Evolutionary conservation across 163 green algal species (phyloP), one percentile per base, ranked within the genome.

Genomic region (Scenedesmus sp.): DNA sequence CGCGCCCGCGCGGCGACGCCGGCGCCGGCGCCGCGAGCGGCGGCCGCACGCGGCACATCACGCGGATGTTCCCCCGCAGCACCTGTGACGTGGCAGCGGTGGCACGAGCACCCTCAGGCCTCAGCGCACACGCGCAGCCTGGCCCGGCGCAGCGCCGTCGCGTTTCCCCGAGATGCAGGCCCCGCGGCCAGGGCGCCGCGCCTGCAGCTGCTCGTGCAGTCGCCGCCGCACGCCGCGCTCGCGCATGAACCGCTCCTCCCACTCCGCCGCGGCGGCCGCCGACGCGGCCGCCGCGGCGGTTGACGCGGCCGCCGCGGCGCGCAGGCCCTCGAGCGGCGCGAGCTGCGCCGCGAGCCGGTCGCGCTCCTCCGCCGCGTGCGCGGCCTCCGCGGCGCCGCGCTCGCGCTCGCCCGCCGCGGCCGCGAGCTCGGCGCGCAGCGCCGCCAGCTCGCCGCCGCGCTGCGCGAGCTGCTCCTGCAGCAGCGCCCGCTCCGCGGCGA

Each of bases 21-120:
- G 5, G 44, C 47, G 26, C 17, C 63, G 36, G 63, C 42, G 33
- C 3, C 71, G 33, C 70, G 66, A 26, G 10, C 77, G 85, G 67
- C 0, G 94, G 94, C 18, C 91, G 86, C 24, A 98, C 84, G 10
- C 94, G 86, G 85, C 94, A 97, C 84, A 97, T 97, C 18, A 98
- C 94, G 7, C 94, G 88, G 63, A 98, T 97, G 77, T 98, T 98
- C 75, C 95, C 95, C n/a, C 93, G 91, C 15, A 98, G 85, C 75
- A 97, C 92, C 81, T 84, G 67, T 18, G 39, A 26, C 17, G 29
- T 71, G 0, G 20, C 18, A 13, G 14, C 18, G 2, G 60, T 50
- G 34, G 62, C 20, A 71, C 34, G 29, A 53, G 31, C 20, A 74
- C 18, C 31, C 29, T 20, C 39, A 74, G 24, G 28, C 34, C 47